Conservation (phyloP, 495 filamentous ascomycete species). For the Platismatia glauca region DNA sequence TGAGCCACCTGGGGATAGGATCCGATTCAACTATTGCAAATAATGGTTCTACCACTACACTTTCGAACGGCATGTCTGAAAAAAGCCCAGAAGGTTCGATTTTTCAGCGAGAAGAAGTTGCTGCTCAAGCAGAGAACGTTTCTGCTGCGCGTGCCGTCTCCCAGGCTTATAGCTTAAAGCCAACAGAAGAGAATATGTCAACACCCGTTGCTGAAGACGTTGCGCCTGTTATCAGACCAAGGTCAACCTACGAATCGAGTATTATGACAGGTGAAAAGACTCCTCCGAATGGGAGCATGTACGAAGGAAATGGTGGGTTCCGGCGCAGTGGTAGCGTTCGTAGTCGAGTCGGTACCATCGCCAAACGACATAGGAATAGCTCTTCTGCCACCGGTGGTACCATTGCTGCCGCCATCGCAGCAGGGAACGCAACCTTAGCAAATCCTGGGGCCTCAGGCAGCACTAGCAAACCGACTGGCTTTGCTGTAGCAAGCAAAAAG, state of each 20-base stretch:
- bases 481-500: conserved; percentile 92
- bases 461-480: conserved; percentile 76
- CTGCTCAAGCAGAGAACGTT: conserved; percentile 48
- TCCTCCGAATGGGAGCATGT: conserved; percentile 54
- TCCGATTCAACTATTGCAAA: conserved; percentile 33
- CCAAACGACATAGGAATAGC: conserved; percentile 68
- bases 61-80: conserved; percentile 43
- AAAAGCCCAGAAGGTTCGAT: conserved; percentile 20
- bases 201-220: conserved; percentile 26
- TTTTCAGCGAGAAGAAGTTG: conserved; percentile 44
- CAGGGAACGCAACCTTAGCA: conserved; percentile 55
- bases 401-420: conserved; percentile 60
- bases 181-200: conserved; percentile 26
- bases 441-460: conserved; percentile 49
- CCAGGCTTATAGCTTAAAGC: conserved; percentile 50
- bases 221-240: conserved; percentile 30
- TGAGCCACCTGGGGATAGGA: conserved; percentile 70
- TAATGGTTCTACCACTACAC: conserved; percentile 23
- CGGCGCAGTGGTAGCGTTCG: conserved; percentile 74
- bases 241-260: conserved; percentile 31
- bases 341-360: conserved; percentile 56
- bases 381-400: conserved; percentile 71
- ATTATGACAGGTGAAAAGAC: conserved; percentile 45
- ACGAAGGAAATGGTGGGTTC: conserved; percentile 58
- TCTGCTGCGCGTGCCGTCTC: conserved; percentile 52